Conservation (phyloP, 192 early-diverging fungal genomes). For the Thoreauomyces humboldtii region DNA sequence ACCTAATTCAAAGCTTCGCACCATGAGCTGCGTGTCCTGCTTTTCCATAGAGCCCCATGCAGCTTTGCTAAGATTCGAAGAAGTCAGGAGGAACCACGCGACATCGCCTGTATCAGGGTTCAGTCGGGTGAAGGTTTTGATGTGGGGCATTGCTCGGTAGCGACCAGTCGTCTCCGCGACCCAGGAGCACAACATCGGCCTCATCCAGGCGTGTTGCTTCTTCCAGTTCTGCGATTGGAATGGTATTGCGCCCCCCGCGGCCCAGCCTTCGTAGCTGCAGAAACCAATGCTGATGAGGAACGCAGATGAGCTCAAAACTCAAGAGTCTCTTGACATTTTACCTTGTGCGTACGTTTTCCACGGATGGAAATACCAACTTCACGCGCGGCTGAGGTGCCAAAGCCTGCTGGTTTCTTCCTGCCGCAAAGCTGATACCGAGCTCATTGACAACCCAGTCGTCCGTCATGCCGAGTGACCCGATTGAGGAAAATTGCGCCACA, state of each 20-base stretch:
- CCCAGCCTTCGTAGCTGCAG: constrained; percentile 57
- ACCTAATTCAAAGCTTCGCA: constrained; percentile 67
- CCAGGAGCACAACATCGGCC: constrained; percentile 53
- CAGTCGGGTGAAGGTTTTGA: constrained; percentile 43
- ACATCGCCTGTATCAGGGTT: constrained; percentile 21
- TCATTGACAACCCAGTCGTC: constrained; percentile 57
- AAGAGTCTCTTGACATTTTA: too few species aligned
- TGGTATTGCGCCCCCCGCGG: constrained; percentile 38
- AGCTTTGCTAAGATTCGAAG: constrained; percentile 62
- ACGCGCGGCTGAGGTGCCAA: constrained; percentile 19
- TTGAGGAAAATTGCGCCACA: constrained; percentile 53
- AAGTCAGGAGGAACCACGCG: constrained; percentile 42
- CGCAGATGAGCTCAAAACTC: too few species aligned
- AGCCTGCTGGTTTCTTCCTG: constrained; percentile 8
- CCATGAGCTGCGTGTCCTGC: constrained; percentile 49
- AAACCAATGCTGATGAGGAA: too few species aligned
- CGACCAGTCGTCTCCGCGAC: constrained; percentile 45
- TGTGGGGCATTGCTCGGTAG: constrained; percentile 64
- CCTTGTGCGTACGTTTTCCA: constrained; percentile 56
- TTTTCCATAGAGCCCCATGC: constrained; percentile 63
- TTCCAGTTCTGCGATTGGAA: constrained; percentile 48
- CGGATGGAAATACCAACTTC: constrained; percentile 58
- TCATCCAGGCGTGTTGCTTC: constrained; percentile 54
- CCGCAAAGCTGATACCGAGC: constrained; percentile 46
- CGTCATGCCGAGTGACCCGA: constrained; percentile 55